Base-by-base conservation (phyloP, 768 basidiomycete species). In the Agaricus blazei region DNA sequence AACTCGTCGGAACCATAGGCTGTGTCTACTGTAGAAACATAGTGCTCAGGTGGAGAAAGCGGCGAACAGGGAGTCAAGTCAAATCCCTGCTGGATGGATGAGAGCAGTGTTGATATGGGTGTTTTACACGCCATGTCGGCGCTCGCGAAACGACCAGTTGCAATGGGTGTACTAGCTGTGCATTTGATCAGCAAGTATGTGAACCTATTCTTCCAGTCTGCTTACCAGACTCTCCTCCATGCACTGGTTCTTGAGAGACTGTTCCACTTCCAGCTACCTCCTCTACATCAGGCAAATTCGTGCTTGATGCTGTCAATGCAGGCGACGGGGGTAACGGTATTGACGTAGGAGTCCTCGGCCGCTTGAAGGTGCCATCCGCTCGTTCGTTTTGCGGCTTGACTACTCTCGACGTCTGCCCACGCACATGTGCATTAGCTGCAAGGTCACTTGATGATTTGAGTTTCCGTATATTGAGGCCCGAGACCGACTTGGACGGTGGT, bases 11-110 rank as follows among this genome's bases (percentile, higher is more conserved):
- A 9, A 2, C 44, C 41, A 15, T 11, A 23, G 6, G 54, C 27
- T n/a, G 42, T 36, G 41, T 46, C 51, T 40, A 40, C 19, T 41
- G 43, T 44, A 56, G 58, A 34, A 59, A 67, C 52, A 57, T 83
- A 80, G 29, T 75, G 70, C 53, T 78, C 71, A 26, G 80, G 78
- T 15, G 83, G 83, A 2, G 85, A 83, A 37, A 86, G 71, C 2
- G 84, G 83, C 1, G 80, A 75, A n/a, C 72, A 74, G 14, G 84
- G 85, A 3, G 84, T 82, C 60, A 81, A 77, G n/a, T 84, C 66
- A 66, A 88, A 88, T 31, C 85, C 87, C 14, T 75, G 78, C 59
- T 88, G 78, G 53, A 88, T 88, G 2, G 84, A 79, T 14, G 75
- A 71, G 44, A 84, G 68, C 29, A 88, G 75, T 8, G 80, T 72